Conservation (phyloP, 768 basidiomycete species). For the Tulasnella sp. region DNA sequence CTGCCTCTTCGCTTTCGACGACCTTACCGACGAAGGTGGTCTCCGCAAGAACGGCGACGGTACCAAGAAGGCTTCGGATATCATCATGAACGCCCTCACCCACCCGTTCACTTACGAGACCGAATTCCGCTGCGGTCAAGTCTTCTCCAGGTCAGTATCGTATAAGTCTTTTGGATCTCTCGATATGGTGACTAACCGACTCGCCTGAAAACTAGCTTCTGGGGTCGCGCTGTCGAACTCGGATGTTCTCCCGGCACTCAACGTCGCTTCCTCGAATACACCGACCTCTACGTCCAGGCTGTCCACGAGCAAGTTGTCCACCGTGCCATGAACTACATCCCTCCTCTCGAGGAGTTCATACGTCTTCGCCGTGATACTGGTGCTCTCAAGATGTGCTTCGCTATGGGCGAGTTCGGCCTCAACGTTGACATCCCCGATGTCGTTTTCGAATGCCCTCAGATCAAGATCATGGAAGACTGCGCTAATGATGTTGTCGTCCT, state of each 20-base stretch:
- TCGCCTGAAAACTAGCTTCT: slow-evolving; percentile 23
- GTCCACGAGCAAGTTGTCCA: slow-evolving; percentile 36
- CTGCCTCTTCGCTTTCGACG: slow-evolving; percentile 29
- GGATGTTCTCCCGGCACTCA: slow-evolving; percentile 21
- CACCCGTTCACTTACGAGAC: slow-evolving; percentile 26
- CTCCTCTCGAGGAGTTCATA: slow-evolving; percentile 35
- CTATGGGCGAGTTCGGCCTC: slow-evolving; percentile 28
- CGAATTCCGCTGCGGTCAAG: slow-evolving; percentile 24
- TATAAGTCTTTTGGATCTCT: background rate
- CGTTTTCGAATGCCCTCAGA: slow-evolving; percentile 32
- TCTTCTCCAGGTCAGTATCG: slow-evolving; percentile 16
- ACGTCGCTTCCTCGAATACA: slow-evolving; percentile 34
- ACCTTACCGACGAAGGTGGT: slow-evolving; percentile 29
- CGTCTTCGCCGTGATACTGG: slow-evolving; percentile 35
- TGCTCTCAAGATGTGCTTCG: slow-evolving; percentile 35
- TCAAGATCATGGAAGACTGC: slow-evolving; percentile 30
- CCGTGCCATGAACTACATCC: slow-evolving; percentile 31
- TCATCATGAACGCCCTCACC: slow-evolving; percentile 22
- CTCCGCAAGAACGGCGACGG: slow-evolving; percentile 26
- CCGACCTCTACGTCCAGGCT: slow-evolving; percentile 34
- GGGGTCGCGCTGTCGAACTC: slow-evolving; percentile 26
- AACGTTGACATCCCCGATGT: slow-evolving; percentile 33
- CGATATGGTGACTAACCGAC: background rate
- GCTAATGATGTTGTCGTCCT: slow-evolving; percentile 33
- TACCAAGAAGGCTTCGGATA: slow-evolving; percentile 26